Conservation (phyloP, 345 rosid species). For the Hibiscus mutabilis region DNA sequence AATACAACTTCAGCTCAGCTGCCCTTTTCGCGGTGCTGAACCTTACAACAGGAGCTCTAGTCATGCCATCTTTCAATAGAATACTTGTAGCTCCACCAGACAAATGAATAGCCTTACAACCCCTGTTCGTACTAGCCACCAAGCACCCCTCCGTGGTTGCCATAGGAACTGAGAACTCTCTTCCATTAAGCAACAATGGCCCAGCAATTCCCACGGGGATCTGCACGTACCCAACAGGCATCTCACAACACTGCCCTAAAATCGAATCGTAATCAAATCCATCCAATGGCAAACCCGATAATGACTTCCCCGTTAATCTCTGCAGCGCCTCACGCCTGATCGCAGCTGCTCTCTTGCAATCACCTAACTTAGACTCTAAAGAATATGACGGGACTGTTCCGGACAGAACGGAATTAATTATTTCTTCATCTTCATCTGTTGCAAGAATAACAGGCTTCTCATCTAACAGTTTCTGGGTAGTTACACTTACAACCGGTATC, state of each 20-base stretch:
- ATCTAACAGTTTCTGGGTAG: not conserved
- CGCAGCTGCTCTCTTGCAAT: slow-evolving; percentile 50
- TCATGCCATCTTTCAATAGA: slow-evolving; percentile 53
- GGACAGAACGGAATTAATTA: slow-evolving; percentile 39
- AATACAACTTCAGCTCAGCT: slow-evolving; percentile 50
- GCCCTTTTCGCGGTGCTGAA: slow-evolving; percentile 45
- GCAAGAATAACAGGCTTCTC: slow-evolving; percentile 13
- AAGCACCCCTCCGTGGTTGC: slow-evolving; percentile 75
- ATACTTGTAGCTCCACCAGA: slow-evolving; percentile 57
- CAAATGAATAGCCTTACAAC: slow-evolving; percentile 60
- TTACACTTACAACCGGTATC: not conserved
- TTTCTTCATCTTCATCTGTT: slow-evolving; percentile 44
- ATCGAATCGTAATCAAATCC: slow-evolving; percentile 62
- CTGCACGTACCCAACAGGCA: slow-evolving; percentile 75
- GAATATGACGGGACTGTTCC: slow-evolving; percentile 51
- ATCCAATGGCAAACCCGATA: slow-evolving; percentile 51
- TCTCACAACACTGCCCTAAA: slow-evolving; percentile 73
- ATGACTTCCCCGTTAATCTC: slow-evolving; percentile 45
- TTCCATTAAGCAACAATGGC: slow-evolving; percentile 54
- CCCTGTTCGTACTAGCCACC: slow-evolving; percentile 72
- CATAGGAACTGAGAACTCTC: slow-evolving; percentile 61
- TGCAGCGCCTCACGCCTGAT: slow-evolving; percentile 58
- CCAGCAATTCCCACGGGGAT: slow-evolving; percentile 77
- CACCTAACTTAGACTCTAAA: slow-evolving; percentile 57
- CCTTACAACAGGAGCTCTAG: slow-evolving; percentile 65